These are phyloP conservation scores for Saturnispora sekii DNA, from an alignment of 805 yeast species.

Conservation along the genomic window DNA sequence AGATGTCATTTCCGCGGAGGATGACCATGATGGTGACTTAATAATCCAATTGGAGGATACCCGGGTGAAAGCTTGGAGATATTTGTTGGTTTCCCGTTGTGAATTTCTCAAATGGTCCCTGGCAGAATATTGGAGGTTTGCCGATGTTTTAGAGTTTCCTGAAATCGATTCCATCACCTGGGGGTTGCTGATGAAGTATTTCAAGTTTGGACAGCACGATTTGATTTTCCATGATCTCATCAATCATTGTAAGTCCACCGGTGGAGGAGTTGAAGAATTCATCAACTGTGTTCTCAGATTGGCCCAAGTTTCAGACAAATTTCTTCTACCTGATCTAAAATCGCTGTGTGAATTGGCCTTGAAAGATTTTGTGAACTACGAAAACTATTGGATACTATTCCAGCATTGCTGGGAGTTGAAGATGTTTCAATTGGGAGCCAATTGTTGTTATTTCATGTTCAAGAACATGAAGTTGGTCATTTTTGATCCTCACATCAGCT, in stretches of 20 bases:
- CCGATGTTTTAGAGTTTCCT: slow-evolving; percentile 24
- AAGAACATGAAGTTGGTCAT: slow-evolving; percentile 55
- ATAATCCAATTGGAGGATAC: slow-evolving; percentile 39
- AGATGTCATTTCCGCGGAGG: background rate
- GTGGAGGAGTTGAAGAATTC: slow-evolving; percentile 29
- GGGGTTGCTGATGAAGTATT: slow-evolving; percentile 37
- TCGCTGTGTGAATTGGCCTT: slow-evolving; percentile 51
- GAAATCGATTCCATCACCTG: slow-evolving; percentile 37
- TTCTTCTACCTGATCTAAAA: slow-evolving; percentile 50
- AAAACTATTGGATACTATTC: slow-evolving; percentile 50
- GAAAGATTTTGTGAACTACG: slow-evolving; percentile 44
- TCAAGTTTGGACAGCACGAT: slow-evolving; percentile 45
- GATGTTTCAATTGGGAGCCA: slow-evolving; percentile 46
- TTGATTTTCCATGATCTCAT: slow-evolving; percentile 28
- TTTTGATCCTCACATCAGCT: slow-evolving; percentile 31
- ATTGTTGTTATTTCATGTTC: slow-evolving; percentile 60
- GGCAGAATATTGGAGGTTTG: slow-evolving; percentile 41
- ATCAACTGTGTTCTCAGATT: slow-evolving; percentile 47
- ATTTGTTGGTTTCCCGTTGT: slow-evolving; percentile 45
- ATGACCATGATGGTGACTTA: slow-evolving; percentile 29
- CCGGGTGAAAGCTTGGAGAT: slow-evolving; percentile 36
- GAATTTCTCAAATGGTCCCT: slow-evolving; percentile 55
- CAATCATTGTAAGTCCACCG: background rate
- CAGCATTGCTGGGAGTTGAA: slow-evolving; percentile 41
- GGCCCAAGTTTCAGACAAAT: slow-evolving; percentile 52